These are phyloP conservation scores for Asclepias syriaca DNA, from an alignment of 257 asterid genomes.

Conservation along the genomic window DNA sequence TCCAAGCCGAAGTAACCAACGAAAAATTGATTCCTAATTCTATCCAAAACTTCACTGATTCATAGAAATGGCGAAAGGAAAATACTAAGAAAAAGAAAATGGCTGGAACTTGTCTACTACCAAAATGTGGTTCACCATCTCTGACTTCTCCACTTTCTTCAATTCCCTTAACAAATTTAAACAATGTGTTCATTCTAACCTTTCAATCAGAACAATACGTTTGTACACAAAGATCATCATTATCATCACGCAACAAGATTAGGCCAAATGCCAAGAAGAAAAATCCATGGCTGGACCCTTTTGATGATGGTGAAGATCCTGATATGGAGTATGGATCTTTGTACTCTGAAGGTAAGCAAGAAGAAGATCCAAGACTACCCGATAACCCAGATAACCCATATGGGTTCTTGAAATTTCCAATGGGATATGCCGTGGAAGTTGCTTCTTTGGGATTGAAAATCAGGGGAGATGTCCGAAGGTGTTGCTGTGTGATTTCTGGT, in stretches of 20 bases:
- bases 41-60: background rate
- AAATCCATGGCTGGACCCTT: conserved; percentile 84
- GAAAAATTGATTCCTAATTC: background rate
- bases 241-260: conserved; percentile 9
- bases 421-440: conserved; percentile 63
- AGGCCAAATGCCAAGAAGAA: conserved; percentile 47
- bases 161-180: conserved; percentile 25
- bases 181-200: conserved; percentile 25
- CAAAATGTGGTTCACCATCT: conserved; percentile 40
- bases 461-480: conserved; percentile 80
- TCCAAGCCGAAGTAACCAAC: background rate
- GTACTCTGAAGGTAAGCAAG: conserved; percentile 71
- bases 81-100: conserved; percentile 15
- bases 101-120: conserved; percentile 45
- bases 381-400: conserved; percentile 69
- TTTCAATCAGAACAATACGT: conserved; percentile 12
- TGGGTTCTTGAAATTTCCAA: conserved; percentile 79
- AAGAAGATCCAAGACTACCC: conserved; percentile 77
- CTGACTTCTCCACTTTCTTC: conserved; percentile 35
- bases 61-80: background rate
- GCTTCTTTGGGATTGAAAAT: conserved; percentile 70
- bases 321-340: conserved; percentile 63
- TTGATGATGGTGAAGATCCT: conserved; percentile 73
- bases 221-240: conserved; percentile 17
- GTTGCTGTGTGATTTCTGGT: conserved; percentile 73